Evolutionary conservation across 257 asterid species (phyloP).

Genomic region (Cordia subcordata): DNA sequence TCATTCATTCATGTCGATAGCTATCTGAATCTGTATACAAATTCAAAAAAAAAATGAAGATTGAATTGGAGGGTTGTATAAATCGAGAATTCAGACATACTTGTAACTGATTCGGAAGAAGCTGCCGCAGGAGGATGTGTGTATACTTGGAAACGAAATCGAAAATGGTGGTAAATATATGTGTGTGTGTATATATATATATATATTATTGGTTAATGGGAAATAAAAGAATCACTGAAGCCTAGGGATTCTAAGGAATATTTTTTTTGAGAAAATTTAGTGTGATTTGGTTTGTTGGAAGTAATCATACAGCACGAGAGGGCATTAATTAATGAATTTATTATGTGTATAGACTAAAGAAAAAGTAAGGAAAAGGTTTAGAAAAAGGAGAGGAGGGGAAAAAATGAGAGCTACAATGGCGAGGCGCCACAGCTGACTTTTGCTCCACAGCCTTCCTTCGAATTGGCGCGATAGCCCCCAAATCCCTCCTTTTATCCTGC

Average conservation of each 20-base stretch:
- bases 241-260: too few species aligned
- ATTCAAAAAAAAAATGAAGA: not conserved
- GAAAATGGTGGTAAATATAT: too few species aligned
- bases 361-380: not conserved
- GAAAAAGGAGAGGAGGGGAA: slow-evolving; percentile 7
- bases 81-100: not conserved
- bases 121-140: not conserved
- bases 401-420: slow-evolving; percentile 9
- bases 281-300: too few species aligned
- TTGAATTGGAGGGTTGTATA: not conserved
- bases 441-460: slow-evolving; percentile 26
- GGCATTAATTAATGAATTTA: too few species aligned
- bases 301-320: not conserved
- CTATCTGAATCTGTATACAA: too few species aligned
- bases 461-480: slow-evolving; percentile 43
- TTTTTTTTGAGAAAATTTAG: too few species aligned
- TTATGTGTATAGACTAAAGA: too few species aligned
- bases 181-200: too few species aligned
- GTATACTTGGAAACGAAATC: not conserved
- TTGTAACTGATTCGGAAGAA: not conserved
- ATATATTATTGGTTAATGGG: not conserved
- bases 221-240: not conserved
- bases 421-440: slow-evolving; percentile 37
- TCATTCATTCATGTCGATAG: not conserved
- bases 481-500: not conserved